Base-by-base conservation (phyloP, 345 rosid species). In the Turnera subulata region DNA sequence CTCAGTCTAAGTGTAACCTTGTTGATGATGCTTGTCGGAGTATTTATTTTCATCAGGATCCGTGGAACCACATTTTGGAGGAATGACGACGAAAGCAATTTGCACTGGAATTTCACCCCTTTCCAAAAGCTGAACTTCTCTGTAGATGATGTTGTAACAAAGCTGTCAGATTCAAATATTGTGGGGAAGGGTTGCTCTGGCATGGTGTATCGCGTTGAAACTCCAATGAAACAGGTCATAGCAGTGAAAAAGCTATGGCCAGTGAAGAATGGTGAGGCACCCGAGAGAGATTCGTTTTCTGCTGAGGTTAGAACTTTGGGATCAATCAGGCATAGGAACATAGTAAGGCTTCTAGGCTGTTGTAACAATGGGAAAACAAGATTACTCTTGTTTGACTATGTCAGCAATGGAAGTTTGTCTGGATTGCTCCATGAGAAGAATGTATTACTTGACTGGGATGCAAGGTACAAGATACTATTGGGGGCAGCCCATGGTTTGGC, bases 191-290 rank as follows among this genome's bases (percentile, higher is more conserved):
- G 93, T 56, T 60, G 80, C 69, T 82, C 93, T 0, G 93, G 93
- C 14, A 63, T 79, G 74, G 92, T 82, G 47, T 85, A 82, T 56
- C 83, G 83, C 2, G 89, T 82, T 5, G 84, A 78, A 58, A 74
- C 80, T 45, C 74, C 84, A 1, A 29, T 70, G 6, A 72, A 73
- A 61, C 85, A 82, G 68, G 70, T 77, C 15, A 64, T 85, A 33
- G 89, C 93, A 21, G 93, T 82, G 69, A 85, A 85, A 76, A 85
- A 80, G 74, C 77, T 85, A 22, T 82, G 86, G 88, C 86, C 88
- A 13, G 15, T 65, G 23, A 80, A 73, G 55, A 76, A 74, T 1
- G 72, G 79, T 14, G 88, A 78, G 71, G 32, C 21, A 42, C 78
- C 81, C 9, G 77, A 76, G 33, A 75, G 82, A 56, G 88, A 82